Base-by-base conservation (phyloP, 2,329 filamentous ascomycete genomes). In the Epichloe festucae region DNA sequence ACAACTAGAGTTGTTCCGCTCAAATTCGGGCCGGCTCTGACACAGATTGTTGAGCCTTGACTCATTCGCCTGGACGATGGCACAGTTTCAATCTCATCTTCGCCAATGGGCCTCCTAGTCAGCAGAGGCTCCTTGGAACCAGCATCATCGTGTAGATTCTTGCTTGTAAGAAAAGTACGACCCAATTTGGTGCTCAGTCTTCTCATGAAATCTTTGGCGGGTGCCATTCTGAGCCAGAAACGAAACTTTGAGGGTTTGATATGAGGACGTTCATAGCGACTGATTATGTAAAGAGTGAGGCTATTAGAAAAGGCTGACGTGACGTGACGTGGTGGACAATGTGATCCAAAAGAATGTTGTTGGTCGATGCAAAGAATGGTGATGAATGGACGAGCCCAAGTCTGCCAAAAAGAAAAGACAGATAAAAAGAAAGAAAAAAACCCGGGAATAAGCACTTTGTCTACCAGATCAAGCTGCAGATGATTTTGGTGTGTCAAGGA, bases 231-330 rank as follows among this genome's bases (percentile, higher is more conserved):
- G 39, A 31, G 36, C 14, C 15, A 14, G 27, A 23, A 23, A 39
- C 15, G 17, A 21, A 38, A 4, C 17, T 14, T 10, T 19, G 40
- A 41, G 34, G 36, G 51, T 23, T 7, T 35, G 12, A 41, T 15
- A 27, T 47, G 36, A 14, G 11, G 50, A 19, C 50, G 49, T 40
- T 42, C 56, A 57, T 56, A 55, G 52, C 56, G 56, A 55, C 42
- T 21, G 17, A 15, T 17, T 15, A 15, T 35, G 11, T n/a, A 21
- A 49, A 49, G 48, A 43, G 51, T 35, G 17, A 42, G 39, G 31
- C 27, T 48, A 8, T n/a, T 44, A 4, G 10, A 36, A 21, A 39
- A 39, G 19, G 7, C 41, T 15, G 8, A n/a, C 35, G 43, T 31
- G 48, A 41, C 38, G 40, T 10, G 8, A n/a, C 35, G 43, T 31